phyloP scores from a whole-genome alignment of 2,329 filamentous ascomycete genomes.

The Aspergillus pseudonomiae region DNA sequence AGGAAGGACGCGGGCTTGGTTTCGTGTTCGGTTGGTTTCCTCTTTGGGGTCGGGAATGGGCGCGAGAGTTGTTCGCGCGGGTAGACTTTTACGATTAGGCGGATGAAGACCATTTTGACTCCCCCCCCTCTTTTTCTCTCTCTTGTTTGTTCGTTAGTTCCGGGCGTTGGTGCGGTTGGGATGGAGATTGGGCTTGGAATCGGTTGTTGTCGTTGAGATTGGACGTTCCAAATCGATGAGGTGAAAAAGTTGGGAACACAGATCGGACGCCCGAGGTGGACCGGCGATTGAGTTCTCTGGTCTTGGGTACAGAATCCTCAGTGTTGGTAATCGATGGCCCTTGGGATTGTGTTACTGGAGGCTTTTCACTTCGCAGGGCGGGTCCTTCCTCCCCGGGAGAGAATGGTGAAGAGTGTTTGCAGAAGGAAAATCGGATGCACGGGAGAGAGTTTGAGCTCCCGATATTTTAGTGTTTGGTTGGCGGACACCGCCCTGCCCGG shows the following conservation, averaged over 20 bases:
- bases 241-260: not conserved
- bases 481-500: not conserved
- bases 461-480: not conserved
- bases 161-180: not conserved
- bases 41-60: not conserved
- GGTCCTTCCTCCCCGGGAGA: not conserved
- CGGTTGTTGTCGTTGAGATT: not conserved
- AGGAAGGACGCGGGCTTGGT: slow-evolving; percentile 1
- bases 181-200: too few species aligned
- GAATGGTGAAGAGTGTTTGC: not conserved
- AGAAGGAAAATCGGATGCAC: not conserved
- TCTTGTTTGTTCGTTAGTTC: too few species aligned
- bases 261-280: not conserved
- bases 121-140: not conserved
- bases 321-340: not conserved
- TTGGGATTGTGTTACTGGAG: not conserved
- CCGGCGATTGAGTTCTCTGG: not conserved
- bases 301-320: too few species aligned
- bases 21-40: not conserved
- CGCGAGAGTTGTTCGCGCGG: not conserved
- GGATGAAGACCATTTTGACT: slow-evolving; percentile 4
- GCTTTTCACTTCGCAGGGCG: not conserved
- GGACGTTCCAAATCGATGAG: not conserved
- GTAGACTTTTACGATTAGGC: slow-evolving; percentile 5
- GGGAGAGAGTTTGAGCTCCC: not conserved